Percentiles rank a stretch among this genome's conserved stretches.
These are phyloP conservation scores for Backusella sp. DNA, from an alignment of 192 early-diverging fungal species.

Conservation along the genomic window DNA sequence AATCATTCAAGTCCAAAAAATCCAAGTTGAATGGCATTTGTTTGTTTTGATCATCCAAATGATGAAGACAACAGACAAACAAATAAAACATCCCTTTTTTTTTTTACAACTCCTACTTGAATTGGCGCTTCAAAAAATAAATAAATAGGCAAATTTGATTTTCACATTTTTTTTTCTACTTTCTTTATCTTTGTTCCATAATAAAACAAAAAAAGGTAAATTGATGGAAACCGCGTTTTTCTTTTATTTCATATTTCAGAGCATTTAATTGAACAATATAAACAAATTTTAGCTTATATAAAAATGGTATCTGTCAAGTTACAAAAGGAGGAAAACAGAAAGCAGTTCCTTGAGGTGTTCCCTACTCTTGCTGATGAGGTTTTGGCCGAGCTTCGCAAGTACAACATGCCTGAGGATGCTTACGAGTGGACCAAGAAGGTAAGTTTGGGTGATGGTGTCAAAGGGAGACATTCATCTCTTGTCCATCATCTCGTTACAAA, in stretches of 20 bases:
- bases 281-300: no score
- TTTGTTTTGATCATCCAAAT: no score
- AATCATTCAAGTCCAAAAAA: no score
- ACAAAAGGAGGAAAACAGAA: conserved; percentile 36
- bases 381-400: conserved; percentile 64
- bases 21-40: no score
- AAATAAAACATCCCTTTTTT: background rate
- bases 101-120: conserved; percentile 4
- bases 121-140: conserved; percentile 7
- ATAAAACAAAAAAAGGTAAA: conserved; percentile 6
- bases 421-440: conserved; percentile 65
- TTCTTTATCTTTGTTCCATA: background rate
- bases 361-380: conserved; percentile 74
- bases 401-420: conserved; percentile 68
- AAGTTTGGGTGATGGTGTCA: background rate
- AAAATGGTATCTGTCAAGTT: conserved; percentile 33
- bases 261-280: background rate
- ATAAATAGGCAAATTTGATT: background rate
- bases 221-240: background rate
- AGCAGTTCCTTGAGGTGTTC: conserved; percentile 76
- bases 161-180: background rate
- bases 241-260: background rate
- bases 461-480: background rate
- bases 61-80: background rate
- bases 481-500: background rate